These are phyloP conservation scores for Chlorencoelia australis DNA, from an alignment of 2,329 filamentous ascomycete species.

Conservation along the genomic window DNA sequence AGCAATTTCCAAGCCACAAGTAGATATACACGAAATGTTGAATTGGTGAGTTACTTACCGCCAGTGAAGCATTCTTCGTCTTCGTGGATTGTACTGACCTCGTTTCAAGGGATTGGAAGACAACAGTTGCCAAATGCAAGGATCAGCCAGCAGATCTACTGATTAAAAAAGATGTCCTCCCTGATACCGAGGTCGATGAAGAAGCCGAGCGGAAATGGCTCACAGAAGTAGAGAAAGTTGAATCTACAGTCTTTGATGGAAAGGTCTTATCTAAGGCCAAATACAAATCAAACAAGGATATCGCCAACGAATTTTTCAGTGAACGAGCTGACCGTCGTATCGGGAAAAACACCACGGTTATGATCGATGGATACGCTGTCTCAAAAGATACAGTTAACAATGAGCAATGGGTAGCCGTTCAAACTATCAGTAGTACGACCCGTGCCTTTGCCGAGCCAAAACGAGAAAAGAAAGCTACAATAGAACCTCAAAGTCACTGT, in stretches of 20 bases:
- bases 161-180: constrained; percentile 25
- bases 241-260: constrained; percentile 47
- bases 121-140: constrained; percentile 42
- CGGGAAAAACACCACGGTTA: constrained; percentile 48
- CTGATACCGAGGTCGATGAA: constrained; percentile 28
- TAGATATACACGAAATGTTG: constrained; percentile 46
- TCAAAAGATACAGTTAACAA: constrained; percentile 45
- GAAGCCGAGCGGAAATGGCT: constrained; percentile 47
- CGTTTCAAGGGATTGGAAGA: constrained; percentile 38
- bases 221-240: constrained; percentile 43
- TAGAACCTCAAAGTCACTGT: constrained; percentile 38
- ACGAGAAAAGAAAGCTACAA: constrained; percentile 35
- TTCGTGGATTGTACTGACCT: constrained; percentile 7
- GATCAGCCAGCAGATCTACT: constrained; percentile 37
- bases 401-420: constrained; percentile 45
- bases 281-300: constrained; percentile 25
- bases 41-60: constrained; percentile 32
- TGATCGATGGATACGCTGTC: constrained; percentile 44
- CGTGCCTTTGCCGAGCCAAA: constrained; percentile 38
- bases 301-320: constrained; percentile 27
- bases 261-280: constrained; percentile 35
- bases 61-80: too few relatives aligned
- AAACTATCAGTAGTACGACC: constrained; percentile 45
- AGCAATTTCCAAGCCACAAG: constrained; percentile 39
- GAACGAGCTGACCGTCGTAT: constrained; percentile 38